phyloP scores from a whole-genome alignment of 129 eudicot species.

The Erigeron canadensis region DNA sequence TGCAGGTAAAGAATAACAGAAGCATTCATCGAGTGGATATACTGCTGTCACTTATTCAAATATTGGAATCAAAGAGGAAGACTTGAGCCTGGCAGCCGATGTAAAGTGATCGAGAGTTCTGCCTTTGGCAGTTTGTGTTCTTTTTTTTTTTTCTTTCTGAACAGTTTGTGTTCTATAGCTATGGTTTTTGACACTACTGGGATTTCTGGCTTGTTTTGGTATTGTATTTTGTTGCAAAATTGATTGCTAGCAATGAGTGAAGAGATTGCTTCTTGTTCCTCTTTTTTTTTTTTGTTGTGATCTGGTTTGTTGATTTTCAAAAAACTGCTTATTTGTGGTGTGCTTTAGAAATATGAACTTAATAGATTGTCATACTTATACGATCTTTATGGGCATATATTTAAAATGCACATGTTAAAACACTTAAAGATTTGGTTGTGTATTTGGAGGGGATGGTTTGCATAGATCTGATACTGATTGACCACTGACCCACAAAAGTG shows the following conservation, averaged over 20 bases:
- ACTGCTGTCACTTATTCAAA: constrained; percentile 72
- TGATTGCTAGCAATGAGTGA: constrained; percentile 20
- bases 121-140: constrained; percentile 6
- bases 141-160: no score
- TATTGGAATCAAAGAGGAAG: constrained; percentile 46
- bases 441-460: no score
- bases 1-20: constrained; percentile 63
- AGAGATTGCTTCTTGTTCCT: constrained; percentile 4
- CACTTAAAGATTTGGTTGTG: no score
- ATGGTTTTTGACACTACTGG: background rate
- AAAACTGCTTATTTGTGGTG: constrained; percentile 21
- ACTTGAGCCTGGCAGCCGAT: constrained; percentile 17
- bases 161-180: constrained; percentile 24
- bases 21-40: constrained; percentile 76
- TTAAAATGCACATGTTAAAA: no score
- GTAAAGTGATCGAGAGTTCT: constrained; percentile 13
- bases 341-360: constrained; percentile 15
- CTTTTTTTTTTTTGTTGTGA: constrained; percentile 22
- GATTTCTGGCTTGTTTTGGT: constrained; percentile 12
- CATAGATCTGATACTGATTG: no score
- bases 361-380: constrained; percentile 1
- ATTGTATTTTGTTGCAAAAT: constrained; percentile 9
- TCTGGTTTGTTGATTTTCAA: constrained; percentile 35
- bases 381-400: no score
- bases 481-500: background rate